Evolutionary conservation across 805 yeast species (phyloP), one percentile per base, ranked within the genome.

Genomic region (Ogataea chonburiensis): DNA sequence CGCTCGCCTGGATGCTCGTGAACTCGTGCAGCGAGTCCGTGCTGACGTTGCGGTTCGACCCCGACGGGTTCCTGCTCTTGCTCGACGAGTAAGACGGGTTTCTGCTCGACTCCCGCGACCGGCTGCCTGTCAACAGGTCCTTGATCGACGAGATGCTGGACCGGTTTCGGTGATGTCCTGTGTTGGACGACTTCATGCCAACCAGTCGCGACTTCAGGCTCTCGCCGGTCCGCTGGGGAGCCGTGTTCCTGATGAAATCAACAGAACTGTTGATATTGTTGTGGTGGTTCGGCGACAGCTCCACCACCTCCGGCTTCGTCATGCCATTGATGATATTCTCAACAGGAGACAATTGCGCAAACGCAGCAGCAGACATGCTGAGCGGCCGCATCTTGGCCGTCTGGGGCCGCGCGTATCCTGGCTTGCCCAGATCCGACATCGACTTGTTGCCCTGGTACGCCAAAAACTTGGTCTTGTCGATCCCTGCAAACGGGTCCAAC

Each of bases 401-500:
- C 16, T 27, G 37, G 14, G 24, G 39, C 25, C 23, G 27, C 10
- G 10, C 34, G 24, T 15, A 21, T 11, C 28, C 34, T 11, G 37
- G 27, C n/a, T 30, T 20, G 12, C 22, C 17, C 5, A 34, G 21
- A 12, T 44, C 48, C 5, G 37, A 23, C 7, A 46, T 37, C 5
- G 48, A 40, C 18, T 31, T 30, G 24, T 32, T 39, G 13, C 41
- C 25, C 39, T 46, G 50, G 29, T 42, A 31, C 5, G 45, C 20
- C 18, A 56, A 45, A 17, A 66, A 32, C 42, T 62, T 66, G 6
- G 68, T 47, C 45, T 60, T 67, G 36, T 70, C 74, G 22, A 71
- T 62, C 4, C 58, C 38, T 3, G 73, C 60, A 45, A 70, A 70
- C 13, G 73, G 73, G 45, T 70, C 76, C 9, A 40, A 34, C 7